Evolutionary conservation across 345 rosid species (phyloP).

Genomic region (Litchi chinensis): DNA sequence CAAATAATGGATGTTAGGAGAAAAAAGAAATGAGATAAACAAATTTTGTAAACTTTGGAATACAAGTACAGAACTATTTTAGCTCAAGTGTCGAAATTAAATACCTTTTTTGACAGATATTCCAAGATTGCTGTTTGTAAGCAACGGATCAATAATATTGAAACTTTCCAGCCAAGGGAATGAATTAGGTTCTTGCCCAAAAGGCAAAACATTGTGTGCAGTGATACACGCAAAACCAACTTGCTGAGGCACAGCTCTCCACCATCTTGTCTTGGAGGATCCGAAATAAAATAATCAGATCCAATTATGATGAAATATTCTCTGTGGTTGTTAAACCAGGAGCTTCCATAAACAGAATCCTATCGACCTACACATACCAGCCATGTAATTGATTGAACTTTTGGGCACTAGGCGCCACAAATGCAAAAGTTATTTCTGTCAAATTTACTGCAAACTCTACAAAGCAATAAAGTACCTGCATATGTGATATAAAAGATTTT

Average conservation of each 20-base stretch:
- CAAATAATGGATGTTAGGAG: not conserved
- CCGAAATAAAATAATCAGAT: constrained; percentile 15
- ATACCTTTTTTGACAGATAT: constrained; percentile 65
- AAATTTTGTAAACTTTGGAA: not conserved
- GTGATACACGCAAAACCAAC: constrained; percentile 49
- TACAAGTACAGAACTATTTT: not conserved
- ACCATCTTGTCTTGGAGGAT: constrained; percentile 52
- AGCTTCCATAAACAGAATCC: not conserved
- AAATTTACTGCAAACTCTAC: constrained; percentile 48
- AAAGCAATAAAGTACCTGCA: constrained; percentile 46
- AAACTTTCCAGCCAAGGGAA: constrained; percentile 52
- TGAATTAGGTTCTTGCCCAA: constrained; percentile 43
- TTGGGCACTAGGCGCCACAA: constrained; percentile 43
- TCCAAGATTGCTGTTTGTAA: constrained; percentile 68
- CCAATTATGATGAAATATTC: not conserved
- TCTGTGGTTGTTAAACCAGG: not conserved
- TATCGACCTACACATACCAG: constrained; percentile 35
- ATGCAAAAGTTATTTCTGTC: constrained; percentile 49
- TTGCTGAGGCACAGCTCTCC: constrained; percentile 48
- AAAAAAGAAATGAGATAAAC: not conserved
- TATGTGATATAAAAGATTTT: not conserved
- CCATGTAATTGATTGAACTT: constrained; percentile 38
- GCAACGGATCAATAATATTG: constrained; percentile 66
- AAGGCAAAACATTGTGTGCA: constrained; percentile 50
- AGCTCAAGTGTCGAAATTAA: not conserved